Base-by-base conservation (phyloP, 768 basidiomycete species). In the Pleurotus tuoliensis region DNA sequence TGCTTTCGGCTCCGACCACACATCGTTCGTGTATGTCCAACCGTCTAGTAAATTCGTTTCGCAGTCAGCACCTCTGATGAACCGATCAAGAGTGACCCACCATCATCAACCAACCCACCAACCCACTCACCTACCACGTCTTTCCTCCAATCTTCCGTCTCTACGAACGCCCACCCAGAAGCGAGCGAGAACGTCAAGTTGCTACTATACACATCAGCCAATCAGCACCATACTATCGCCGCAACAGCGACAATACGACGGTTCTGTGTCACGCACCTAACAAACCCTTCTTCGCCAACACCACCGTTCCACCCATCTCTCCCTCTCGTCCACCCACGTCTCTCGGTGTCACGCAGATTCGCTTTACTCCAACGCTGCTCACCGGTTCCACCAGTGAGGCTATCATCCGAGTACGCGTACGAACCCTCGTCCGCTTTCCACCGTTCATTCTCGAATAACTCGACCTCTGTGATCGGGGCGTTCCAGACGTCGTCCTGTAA, bases 381-480 rank as follows among this genome's bases (percentile, higher is more conserved):
- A 22, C 22, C 7, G 3, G 8, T 41, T 20, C 22, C 45, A 48
- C 56, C 40, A 13, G 22, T 27, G 27, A 13, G 15, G 15, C 16
- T 16, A 22, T n/a, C 38, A 5, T 18, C 37, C 11, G 7, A 20
- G 37, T 52, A 47, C 41, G 22, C n/a, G 22, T 15, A 24, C 4
- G 20, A 18, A 30, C n/a, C 18, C 16, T 55, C 54, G 30, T 45
- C 54, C 0, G 27, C n/a, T 16, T 54, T 45, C 51, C 52, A 86
- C 15, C 91, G 76, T 66, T 92, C 88, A 69, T 92, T 93, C 74
- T 93, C 91, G 75, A 82, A 92, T 20, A 92, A 65, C 67, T 90
- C 87, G 13, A 92, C 88, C 34, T 84, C 79, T 5, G 81, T 68
- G 71, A 86, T 76, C 64, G 87, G 82, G 2, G 84, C 74, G 0